Evolutionary conservation across 192 early-diverging fungal genomes (phyloP), one percentile per base, ranked within the genome.

Genomic region (Cetraspora pellucida): DNA sequence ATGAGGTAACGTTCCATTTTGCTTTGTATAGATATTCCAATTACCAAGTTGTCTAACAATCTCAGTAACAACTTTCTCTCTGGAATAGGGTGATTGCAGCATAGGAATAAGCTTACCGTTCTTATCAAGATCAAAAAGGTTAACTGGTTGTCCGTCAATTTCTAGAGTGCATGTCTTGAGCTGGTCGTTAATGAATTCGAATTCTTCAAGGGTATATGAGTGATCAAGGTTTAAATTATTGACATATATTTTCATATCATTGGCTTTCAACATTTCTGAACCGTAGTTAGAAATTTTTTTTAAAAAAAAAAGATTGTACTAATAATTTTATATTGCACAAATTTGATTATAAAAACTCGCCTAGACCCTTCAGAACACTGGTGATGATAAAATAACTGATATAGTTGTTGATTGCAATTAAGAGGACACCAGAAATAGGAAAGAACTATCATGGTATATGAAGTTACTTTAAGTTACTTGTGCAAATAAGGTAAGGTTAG

Each of bases 81-180:
- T 66, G 37, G 16, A 13, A 25, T 27, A 67, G 13, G 46, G 60
- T 67, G 45, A 46, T 67, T 47, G 75, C 55, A 25, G 61, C 21
- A 68, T 46, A 30, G 75, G 75, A 19, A 77, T 50, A 55, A 77
- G 75, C 66, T 55, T 77, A 7, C 60, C 75, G 2, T 64, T 67
- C 54, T 64, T 45, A 65, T 77, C 75, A 28, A 64, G 75, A 8
- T 77, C 75, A 57, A 77, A 77, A 52, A 58, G 75, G 61, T 77
- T 50, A 25, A 77, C 52, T 23, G 64, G 64, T 3, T 64, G n/a
- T 67, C 57, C 66, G 23, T 64, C 49, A 54, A 77, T 66, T 77
- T 67, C 27, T 69, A 77, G 25, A 21, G 47, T 52, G 28, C 52
- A 27, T 3, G 30, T 77, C 45, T 77, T 68, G 43, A 77, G 75